A percentile compares a stretch with the other conserved stretches of the same genome.
Evolutionary conservation across 2,329 filamentous ascomycete species (phyloP).

Genomic region (Penicillium thymicola): DNA sequence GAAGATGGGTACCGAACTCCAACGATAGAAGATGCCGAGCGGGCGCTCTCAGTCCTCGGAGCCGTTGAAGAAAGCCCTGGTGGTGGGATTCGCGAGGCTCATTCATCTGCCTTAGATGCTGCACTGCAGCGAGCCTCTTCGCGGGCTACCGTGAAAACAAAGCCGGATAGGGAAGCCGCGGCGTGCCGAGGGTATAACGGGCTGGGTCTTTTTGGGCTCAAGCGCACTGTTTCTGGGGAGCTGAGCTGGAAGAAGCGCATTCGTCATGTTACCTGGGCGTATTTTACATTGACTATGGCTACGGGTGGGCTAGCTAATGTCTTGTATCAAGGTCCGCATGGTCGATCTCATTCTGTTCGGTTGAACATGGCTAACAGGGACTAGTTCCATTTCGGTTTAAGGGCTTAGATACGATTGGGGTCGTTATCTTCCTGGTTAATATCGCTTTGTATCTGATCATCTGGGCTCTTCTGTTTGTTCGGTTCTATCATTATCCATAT

Average conservation of each 20-base stretch:
- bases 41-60: conserved; percentile 15
- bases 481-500: conserved; percentile 67
- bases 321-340: conserved; percentile 50
- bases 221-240: conserved; percentile 19
- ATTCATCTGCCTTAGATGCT: conserved; percentile 30
- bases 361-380: conserved; percentile 13
- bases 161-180: conserved; percentile 3
- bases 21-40: conserved; percentile 44
- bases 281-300: conserved; percentile 69
- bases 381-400: conserved; percentile 52
- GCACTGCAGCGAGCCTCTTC: conserved; percentile 22
- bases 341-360: conserved; percentile 13
- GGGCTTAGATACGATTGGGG: conserved; percentile 59
- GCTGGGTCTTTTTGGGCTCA: conserved; percentile 8
- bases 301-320: conserved; percentile 61
- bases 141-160: conserved; percentile 14
- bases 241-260: conserved; percentile 55
- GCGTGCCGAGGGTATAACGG: conserved; percentile 16
- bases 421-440: conserved; percentile 62
- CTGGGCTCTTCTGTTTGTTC: conserved; percentile 60
- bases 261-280: conserved; percentile 70
- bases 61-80: conserved; percentile 9
- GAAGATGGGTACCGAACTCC: conserved; percentile 47
- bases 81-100: conserved; percentile 20
- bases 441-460: conserved; percentile 62